Evolutionary conservation across 495 filamentous ascomycete genomes (phyloP).

Genomic region (Pyrenula aspistea): DNA sequence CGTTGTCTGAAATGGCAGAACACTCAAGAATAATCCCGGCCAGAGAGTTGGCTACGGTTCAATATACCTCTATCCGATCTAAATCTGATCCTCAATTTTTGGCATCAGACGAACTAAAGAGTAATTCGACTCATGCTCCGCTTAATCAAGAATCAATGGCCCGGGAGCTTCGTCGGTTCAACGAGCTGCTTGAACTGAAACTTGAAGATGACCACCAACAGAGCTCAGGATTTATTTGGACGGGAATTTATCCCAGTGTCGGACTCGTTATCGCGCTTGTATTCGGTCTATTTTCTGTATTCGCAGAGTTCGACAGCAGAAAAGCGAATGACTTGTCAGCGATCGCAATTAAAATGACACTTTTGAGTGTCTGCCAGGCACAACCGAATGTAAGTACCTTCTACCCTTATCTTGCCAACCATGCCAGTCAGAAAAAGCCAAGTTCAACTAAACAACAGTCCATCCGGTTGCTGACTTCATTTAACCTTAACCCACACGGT

Average conservation of each 20-base stretch:
- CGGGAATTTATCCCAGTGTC: not conserved
- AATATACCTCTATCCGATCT: not conserved
- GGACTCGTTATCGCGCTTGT: not conserved
- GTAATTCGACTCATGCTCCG: not conserved
- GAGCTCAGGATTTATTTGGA: not conserved
- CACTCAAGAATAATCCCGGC: not conserved
- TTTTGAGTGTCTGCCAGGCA: not conserved
- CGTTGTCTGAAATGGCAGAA: not conserved
- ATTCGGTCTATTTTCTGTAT: not conserved
- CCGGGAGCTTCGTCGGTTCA: not conserved
- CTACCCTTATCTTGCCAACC: not conserved
- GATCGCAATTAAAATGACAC: not conserved
- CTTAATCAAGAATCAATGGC: not conserved
- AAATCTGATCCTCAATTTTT: not conserved
- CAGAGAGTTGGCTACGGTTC: not conserved
- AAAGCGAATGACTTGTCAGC: not conserved
- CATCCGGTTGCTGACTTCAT: not conserved
- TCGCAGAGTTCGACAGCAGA: not conserved
- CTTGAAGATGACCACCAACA: not conserved
- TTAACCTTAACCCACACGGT: not conserved
- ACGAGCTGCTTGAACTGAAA: not conserved
- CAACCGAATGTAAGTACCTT: not conserved
- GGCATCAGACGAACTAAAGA: not conserved
- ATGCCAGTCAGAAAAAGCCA: not conserved
- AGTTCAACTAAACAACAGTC: not conserved